phyloP scores from a whole-genome alignment of 345 rosid species.

The Murraya paniculata region DNA sequence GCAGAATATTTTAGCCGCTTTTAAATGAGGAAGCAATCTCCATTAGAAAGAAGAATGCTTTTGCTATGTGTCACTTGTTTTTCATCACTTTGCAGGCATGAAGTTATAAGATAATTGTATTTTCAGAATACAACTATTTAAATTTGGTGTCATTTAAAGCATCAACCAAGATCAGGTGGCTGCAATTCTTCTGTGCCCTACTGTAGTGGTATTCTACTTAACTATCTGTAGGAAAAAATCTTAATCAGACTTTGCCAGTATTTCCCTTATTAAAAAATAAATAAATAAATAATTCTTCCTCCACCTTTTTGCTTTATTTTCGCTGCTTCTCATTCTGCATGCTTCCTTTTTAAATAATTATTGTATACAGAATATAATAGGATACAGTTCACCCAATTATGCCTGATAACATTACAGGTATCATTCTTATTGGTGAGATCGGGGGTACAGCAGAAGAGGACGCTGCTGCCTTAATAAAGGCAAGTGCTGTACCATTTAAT shows the following conservation, averaged over 20 bases:
- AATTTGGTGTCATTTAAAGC: too few relatives aligned
- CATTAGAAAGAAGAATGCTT: too few relatives aligned
- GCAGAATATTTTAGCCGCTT: too few relatives aligned
- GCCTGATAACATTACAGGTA: conserved; percentile 44
- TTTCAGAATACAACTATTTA: not conserved
- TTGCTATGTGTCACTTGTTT: too few relatives aligned
- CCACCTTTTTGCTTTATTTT: not conserved
- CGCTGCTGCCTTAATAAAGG: conserved; percentile 87
- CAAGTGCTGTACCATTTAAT: conserved; percentile 13
- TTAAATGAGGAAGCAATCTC: too few relatives aligned
- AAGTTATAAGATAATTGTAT: too few relatives aligned
- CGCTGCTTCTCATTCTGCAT: not conserved
- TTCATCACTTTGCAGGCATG: too few relatives aligned
- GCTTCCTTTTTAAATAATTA: not conserved
- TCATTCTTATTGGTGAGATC: conserved; percentile 87
- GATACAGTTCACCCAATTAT: too few relatives aligned
- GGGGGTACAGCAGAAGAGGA: conserved; percentile 99
- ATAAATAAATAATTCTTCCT: not conserved
- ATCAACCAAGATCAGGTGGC: not conserved
- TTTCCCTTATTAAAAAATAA: too few relatives aligned
- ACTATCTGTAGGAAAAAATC: not conserved
- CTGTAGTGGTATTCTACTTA: not conserved
- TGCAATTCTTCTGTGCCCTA: not conserved
- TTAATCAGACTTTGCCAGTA: not conserved
- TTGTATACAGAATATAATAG: not conserved